Base-by-base conservation (phyloP, 192 early-diverging fungal genomes). In the Gorgonomyces haynaldii region DNA sequence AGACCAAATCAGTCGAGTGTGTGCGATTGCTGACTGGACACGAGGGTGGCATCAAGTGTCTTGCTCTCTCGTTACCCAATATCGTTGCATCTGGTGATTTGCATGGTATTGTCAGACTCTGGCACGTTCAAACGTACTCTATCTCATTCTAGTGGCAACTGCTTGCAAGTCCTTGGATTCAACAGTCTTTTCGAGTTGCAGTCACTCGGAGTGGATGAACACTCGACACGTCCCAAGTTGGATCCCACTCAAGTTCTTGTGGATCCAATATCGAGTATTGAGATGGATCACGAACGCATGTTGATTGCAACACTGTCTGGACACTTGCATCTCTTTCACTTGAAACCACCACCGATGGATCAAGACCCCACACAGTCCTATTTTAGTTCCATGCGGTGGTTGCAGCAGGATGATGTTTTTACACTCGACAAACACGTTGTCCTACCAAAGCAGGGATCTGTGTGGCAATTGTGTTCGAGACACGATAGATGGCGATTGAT, bases 51-150 rank as follows among this genome's bases (percentile, higher is more conserved):
- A 43, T 66, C 25, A 66, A 66, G 27, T 62, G 64, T 27, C 7
- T 66, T 10, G 64, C 59, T 50, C 60, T 66, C 37, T 28, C 32
- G 13, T 10, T 4, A 8, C 24, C 32, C 20, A 27, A 60, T 0
- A 42, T 66, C n/a, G n/a, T n/a, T 4, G 39, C 60, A 23, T 53
- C 50, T 26, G 64, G 64, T 2, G 60, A 61, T 49, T 39, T 61
- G 6, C 45, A 57, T 31, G 64, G 64, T 1, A 19, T 45, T 5
- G 22, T 66, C 1, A 22, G 54, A 13, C 20, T 66, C 1, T 66
- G 64, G 64, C 64, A 66, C 34, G 30, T 58, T 3, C 9, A 26
- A n/a, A 65, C 58, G 64, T 65, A 34, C 30, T 32, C n/a, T 3
- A 6, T 40, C 15, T 28, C 5, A n/a, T 8, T 12, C 34, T 38